phyloP scores from a whole-genome alignment of 2,329 filamentous ascomycete genomes.

The Emericellopsis atlantica region DNA sequence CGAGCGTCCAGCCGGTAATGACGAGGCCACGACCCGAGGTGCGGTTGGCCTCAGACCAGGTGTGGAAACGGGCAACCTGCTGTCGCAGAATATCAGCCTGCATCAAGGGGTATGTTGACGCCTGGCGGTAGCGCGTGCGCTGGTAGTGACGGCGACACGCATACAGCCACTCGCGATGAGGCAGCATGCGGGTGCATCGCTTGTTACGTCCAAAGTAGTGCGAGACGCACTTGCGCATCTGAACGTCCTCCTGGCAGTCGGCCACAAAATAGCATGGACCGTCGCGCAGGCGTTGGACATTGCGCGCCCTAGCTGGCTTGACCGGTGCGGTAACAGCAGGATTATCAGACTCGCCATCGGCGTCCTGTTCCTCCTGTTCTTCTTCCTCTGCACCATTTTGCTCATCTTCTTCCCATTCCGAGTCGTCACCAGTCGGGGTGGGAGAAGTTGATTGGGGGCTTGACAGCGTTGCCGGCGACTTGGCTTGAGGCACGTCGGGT shows the following conservation, averaged over 20 bases:
- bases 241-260: neutral
- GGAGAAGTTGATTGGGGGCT: too few relatives aligned
- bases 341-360: too few relatives aligned
- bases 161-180: constrained; percentile 58
- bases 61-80: constrained; percentile 49
- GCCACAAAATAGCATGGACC: too few relatives aligned
- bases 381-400: neutral
- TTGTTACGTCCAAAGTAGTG: constrained; percentile 81
- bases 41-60: constrained; percentile 34
- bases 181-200: constrained; percentile 58
- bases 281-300: too few relatives aligned
- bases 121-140: constrained; percentile 56
- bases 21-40: constrained; percentile 12
- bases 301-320: too few relatives aligned
- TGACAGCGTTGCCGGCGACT: too few relatives aligned
- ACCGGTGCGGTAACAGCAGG: too few relatives aligned
- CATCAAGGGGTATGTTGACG: constrained; percentile 42
- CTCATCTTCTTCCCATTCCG: too few relatives aligned
- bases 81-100: constrained; percentile 52
- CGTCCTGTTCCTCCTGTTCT: too few relatives aligned
- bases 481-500: too few relatives aligned
- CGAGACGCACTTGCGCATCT: constrained; percentile 59
- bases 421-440: too few relatives aligned
- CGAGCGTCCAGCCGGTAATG: constrained; percentile 42
- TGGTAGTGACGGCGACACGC: constrained; percentile 79